A percentile compares a stretch with the other conserved stretches of the same genome.
phyloP scores from a whole-genome alignment of 768 basidiomycete genomes.

The Hysterangium stoloniferum region DNA sequence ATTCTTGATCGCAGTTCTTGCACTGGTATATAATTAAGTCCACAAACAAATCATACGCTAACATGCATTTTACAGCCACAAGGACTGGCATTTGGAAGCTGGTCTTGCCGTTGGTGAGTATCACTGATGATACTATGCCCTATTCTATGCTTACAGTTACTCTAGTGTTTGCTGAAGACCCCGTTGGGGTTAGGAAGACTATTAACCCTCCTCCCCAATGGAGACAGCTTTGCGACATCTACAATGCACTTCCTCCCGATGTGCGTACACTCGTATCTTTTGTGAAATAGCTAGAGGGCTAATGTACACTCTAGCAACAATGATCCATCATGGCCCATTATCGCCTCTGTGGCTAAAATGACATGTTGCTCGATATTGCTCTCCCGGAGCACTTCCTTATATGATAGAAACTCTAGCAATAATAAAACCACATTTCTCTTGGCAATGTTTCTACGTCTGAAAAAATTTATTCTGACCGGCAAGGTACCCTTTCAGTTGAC shows the following conservation, averaged over 20 bases:
- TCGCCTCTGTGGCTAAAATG: no score
- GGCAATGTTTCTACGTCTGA: no score
- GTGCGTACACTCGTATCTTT: background rate
- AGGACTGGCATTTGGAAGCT: slow-evolving; percentile 39
- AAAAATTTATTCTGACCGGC: no score
- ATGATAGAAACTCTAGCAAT: no score
- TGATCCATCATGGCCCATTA: no score
- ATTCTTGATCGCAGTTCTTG: slow-evolving; percentile 24
- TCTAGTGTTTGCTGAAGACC: slow-evolving; percentile 30
- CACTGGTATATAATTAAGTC: slow-evolving; percentile 27
- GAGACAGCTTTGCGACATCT: slow-evolving; percentile 32
- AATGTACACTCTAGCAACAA: no score
- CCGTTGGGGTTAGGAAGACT: slow-evolving; percentile 20
- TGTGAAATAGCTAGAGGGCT: no score
- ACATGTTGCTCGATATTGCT: no score
- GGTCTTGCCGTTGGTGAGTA: slow-evolving; percentile 25
- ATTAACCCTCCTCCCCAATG: slow-evolving; percentile 21
- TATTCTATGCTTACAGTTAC: slow-evolving; percentile 18
- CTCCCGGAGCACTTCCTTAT: no score
- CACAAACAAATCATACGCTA: background rate
- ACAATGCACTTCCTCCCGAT: slow-evolving; percentile 16
- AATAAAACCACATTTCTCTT: no score
- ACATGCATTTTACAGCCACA: slow-evolving; percentile 24
- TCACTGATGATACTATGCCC: background rate
- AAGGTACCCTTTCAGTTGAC: no score